Evolutionary conservation across 768 basidiomycete species (phyloP), one percentile per base, ranked within the genome.

Genomic region (Agaricus sinodeliciosus): DNA sequence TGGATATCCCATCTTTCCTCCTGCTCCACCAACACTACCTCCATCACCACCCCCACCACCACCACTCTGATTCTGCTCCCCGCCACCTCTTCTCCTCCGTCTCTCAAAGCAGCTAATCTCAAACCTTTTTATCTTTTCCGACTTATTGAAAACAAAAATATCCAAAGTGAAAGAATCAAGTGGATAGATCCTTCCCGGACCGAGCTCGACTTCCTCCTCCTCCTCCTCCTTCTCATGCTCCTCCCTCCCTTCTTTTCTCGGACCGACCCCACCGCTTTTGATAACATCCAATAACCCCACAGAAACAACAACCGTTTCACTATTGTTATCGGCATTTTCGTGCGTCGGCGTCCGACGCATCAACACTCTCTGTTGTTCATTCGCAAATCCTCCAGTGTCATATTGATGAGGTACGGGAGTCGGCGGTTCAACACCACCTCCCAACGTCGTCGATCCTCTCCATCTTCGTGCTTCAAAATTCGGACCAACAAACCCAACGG

Each of bases 131-230:
- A 82, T 83, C 82, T 86, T 83, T 41, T 78, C 71, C 42, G 81
- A 84, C 67, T 84, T 85, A 60, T 93, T 94, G 60, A 85, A 92
- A 50, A 93, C 88, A 60, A 94, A 93, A 2, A 93, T 84, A 56
- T 94, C 90, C 60, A 94, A 66, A 47, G 82, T 84, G 63, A 94
- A 94, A 46, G 77, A 71, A 59, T 89, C 82, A 25, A 86, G 70
- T 15, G 87, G 87, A 57, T 81, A 85, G 61, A 93, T 82, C 68
- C 72, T 80, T 56, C 68, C 75, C 31, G 65, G 65, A 34, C 62
- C 67, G 45, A 68, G 52, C 26, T 36, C 52, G 4, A 26, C 15
- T 39, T 16, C 18, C 16, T 45, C 43, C 15, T 45, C 22, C 27
- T 35, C 49, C 47, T 46, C 44, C 43, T 45, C 51, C 44, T 48